Evolutionary conservation across 108 stramenopile genomes (phyloP), one percentile per base, ranked within the genome.

Genomic region (Tribonema minus): DNA sequence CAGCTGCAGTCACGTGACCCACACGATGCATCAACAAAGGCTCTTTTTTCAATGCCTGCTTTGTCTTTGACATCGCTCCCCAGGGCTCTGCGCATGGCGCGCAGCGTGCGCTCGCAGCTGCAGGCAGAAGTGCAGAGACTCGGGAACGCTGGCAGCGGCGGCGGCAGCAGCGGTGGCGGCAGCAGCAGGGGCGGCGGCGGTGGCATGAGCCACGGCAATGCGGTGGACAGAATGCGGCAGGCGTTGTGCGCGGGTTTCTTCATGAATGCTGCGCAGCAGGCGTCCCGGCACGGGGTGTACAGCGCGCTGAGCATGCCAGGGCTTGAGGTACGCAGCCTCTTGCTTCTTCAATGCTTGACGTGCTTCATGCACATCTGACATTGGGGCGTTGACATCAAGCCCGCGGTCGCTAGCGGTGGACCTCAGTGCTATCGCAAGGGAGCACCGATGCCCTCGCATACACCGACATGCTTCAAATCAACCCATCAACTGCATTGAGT

Each of bases 231-330:
- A 23, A 71, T 83, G 5, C 77, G 81, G 23, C 68, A 75, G n/a
- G 81, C 80, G 12, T 34, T 83, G 6, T 81, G 76, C 81, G 80
- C 78, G 28, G 78, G 78, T 30, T 80, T 58, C 69, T 80, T 80
- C 68, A 80, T 61, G 67, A 80, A 80, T 40, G 69, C 62, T 7
- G 78, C 68, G 7, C 67, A 68, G 68, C 68, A 68, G 32, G 70
- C 68, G 31, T 68, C 67, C 28, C 61, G 61, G 40, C 68, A 80
- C 37, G 63, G 72, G 72, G 74, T 75, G 37, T 75, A 66, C 46
- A 39, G 74, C 3, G 79, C 70, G n/a, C 61, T 79, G 27, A 69
- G 70, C 20, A 70, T 81, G 26, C 58, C 61, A 3, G 68, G 36
- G 15, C 33, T 70, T n/a, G 67, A 76, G 72, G n/a, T 5, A 28